phyloP scores from a whole-genome alignment of 176 grass and related monocot species.

The Tillandsia leiboldiana region DNA sequence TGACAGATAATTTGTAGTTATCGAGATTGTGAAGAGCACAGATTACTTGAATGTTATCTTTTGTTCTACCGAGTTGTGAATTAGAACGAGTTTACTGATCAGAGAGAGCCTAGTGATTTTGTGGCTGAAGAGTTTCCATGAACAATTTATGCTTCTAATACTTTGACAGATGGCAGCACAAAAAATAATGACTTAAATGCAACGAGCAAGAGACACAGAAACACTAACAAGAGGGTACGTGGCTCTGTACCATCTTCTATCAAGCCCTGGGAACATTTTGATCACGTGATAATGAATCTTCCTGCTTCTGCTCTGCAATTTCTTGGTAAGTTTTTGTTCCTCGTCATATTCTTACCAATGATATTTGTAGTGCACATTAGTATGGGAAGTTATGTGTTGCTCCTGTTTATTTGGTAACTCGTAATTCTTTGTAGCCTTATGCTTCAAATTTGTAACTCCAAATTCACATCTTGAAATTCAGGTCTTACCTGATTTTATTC shows the following conservation, averaged over 20 bases:
- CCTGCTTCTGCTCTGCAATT: slow-evolving; percentile 88
- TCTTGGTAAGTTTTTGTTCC: slow-evolving; percentile 46
- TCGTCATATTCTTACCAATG: not conserved
- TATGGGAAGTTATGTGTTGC: not conserved
- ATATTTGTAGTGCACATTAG: not conserved
- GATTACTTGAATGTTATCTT: no score
- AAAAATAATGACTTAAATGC: slow-evolving; percentile 33
- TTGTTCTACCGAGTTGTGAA: no score
- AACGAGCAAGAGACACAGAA: slow-evolving; percentile 40
- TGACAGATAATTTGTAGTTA: not conserved
- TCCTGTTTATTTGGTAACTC: not conserved
- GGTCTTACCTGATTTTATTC: no score
- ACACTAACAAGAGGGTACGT: slow-evolving; percentile 56
- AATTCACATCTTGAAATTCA: not conserved
- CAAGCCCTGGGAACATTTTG: slow-evolving; percentile 66
- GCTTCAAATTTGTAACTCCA: not conserved
- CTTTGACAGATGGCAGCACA: slow-evolving; percentile 28
- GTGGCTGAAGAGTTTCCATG: no score
- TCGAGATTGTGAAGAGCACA: not conserved
- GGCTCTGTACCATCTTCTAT: slow-evolving; percentile 25
- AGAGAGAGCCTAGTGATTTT: no score
- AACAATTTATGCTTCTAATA: not conserved
- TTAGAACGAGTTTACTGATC: no score
- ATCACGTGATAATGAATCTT: slow-evolving; percentile 95
- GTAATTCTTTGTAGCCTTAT: not conserved